Evolutionary conservation across 495 filamentous ascomycete genomes (phyloP).

Genomic region (Penicillium atrosanguineum): DNA sequence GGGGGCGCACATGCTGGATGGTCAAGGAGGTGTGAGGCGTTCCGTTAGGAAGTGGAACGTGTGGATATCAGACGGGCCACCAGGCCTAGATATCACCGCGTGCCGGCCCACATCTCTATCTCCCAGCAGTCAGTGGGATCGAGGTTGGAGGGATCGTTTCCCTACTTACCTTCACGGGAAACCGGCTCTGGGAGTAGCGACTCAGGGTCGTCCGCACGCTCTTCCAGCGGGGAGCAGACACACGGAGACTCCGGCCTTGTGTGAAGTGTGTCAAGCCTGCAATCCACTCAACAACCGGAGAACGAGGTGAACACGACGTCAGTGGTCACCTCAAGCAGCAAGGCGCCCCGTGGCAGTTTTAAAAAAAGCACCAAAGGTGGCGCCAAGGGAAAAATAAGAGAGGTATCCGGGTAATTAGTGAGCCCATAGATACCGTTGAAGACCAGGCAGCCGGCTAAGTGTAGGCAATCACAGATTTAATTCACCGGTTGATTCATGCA

Average conservation of each 20-base stretch:
- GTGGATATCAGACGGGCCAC: background rate
- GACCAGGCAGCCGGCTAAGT: too few relatives aligned
- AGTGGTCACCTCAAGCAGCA: too few relatives aligned
- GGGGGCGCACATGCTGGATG: slow-evolving; percentile 2
- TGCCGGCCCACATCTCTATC: background rate
- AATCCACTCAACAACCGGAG: background rate
- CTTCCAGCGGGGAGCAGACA: background rate
- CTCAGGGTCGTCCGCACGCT: background rate
- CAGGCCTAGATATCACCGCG: background rate
- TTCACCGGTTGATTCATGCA: too few relatives aligned
- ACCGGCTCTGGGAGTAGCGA: background rate
- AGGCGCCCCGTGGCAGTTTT: too few relatives aligned
- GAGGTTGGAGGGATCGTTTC: background rate
- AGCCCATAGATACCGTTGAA: too few relatives aligned
- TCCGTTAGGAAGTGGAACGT: too few relatives aligned
- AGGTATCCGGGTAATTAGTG: too few relatives aligned
- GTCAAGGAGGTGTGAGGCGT: background rate
- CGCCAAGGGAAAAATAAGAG: too few relatives aligned
- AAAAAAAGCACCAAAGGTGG: too few relatives aligned
- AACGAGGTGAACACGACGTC: background rate
- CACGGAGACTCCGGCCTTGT: too few relatives aligned
- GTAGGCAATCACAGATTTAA: too few relatives aligned
- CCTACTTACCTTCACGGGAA: background rate
- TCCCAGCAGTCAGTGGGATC: background rate
- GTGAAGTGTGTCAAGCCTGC: background rate